Percentiles rank a stretch among this genome's conserved stretches.
These are phyloP conservation scores for Trichoderma sp. DNA, from an alignment of 2,329 filamentous ascomycete species.

Conservation along the genomic window DNA sequence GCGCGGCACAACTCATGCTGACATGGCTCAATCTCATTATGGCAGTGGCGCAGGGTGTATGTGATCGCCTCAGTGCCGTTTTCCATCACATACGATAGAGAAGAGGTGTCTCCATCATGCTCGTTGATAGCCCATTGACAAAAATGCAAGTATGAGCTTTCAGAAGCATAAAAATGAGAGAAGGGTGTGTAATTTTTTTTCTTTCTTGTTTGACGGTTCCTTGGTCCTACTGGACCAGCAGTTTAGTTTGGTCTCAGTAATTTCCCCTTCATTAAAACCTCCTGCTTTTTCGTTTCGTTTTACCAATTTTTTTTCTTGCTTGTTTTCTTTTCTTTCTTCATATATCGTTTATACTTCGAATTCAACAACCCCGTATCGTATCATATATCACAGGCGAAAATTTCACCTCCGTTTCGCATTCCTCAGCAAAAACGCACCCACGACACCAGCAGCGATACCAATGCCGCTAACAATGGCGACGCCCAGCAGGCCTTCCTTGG, in stretches of 20 bases:
- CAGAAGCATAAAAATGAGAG: background rate
- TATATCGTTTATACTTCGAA: background rate
- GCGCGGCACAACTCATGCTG: background rate
- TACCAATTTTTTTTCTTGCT: conserved; percentile 17
- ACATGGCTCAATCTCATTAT: background rate
- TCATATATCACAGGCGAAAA: background rate
- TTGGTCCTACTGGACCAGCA: background rate
- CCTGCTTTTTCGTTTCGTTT: background rate
- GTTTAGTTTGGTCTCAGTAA: background rate
- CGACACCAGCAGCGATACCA: conserved; percentile 87
- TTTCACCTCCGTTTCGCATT: conserved; percentile 63
- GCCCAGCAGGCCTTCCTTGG: conserved; percentile 89
- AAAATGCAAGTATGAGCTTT: background rate
- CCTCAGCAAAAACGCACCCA: conserved; percentile 83
- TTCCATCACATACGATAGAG: background rate
- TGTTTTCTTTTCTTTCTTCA: background rate
- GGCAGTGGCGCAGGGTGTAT: background rate
- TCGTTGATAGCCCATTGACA: conserved; percentile 21
- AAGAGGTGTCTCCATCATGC: conserved; percentile 21
- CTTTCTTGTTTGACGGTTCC: background rate
- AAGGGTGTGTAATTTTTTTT: background rate
- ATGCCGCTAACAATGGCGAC: conserved; percentile 94
- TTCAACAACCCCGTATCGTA: background rate
- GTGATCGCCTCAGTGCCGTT: background rate
- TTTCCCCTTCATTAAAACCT: background rate